Percentiles rank a stretch among this genome's conserved stretches.
Evolutionary conservation across 768 basidiomycete genomes (phyloP).

Genomic region (Paxillus rubicundulus): DNA sequence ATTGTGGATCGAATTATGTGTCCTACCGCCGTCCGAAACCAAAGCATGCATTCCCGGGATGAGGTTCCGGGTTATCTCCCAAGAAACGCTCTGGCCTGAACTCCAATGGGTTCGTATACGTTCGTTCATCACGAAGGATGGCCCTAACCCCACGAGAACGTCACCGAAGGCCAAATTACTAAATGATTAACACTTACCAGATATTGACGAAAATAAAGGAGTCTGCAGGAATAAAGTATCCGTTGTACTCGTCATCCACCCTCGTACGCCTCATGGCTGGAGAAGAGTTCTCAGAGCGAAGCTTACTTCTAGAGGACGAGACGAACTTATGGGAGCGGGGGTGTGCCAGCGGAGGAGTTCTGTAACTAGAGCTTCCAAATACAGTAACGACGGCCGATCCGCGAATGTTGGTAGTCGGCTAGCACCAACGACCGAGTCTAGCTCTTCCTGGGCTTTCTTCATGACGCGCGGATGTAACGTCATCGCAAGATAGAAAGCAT

Average conservation of each 20-base stretch:
- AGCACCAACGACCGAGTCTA: constrained; percentile 25
- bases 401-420: constrained; percentile 21
- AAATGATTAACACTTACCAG: constrained; percentile 1
- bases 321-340: constrained; percentile 12
- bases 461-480: constrained; percentile 25
- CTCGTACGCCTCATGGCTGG: constrained; percentile 7
- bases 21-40: constrained; percentile 20
- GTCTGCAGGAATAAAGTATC: constrained; percentile 20
- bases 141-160: constrained; percentile 6
- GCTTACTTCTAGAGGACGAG: background rate
- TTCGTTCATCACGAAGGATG: constrained; percentile 16
- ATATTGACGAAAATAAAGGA: constrained; percentile 18
- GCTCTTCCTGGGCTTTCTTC: constrained; percentile 25
- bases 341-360: constrained; percentile 24
- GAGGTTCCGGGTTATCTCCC: constrained; percentile 13
- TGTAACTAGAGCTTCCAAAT: constrained; percentile 25
- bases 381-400: constrained; percentile 25
- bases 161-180: background rate
- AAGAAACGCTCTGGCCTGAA: constrained; percentile 25
- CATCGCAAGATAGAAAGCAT: constrained; percentile 28
- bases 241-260: constrained; percentile 16
- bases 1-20: background rate
- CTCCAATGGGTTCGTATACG: constrained; percentile 16
- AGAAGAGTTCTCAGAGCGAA: background rate
- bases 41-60: constrained; percentile 12